These are phyloP conservation scores for Sordaria brevicollis DNA, from an alignment of 495 filamentous ascomycete species.

Conservation along the genomic window DNA sequence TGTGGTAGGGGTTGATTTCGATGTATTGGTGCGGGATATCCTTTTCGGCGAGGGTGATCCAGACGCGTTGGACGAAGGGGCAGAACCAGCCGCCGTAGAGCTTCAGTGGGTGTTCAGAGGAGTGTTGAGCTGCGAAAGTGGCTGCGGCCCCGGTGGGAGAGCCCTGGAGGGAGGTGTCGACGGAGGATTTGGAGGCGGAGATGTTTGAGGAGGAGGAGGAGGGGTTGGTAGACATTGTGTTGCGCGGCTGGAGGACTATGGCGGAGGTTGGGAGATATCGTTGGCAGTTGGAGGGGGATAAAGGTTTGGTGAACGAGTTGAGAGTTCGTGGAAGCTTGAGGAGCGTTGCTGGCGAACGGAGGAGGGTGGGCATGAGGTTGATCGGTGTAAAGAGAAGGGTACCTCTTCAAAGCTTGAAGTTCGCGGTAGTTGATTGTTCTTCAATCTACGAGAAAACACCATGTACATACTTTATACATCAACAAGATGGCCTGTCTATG, in stretches of 20 bases:
- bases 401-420: not conserved
- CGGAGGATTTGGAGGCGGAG: not conserved
- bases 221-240: not conserved
- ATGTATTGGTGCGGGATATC: slow-evolving; percentile 62
- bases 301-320: not conserved
- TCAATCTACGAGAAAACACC: not conserved
- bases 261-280: not conserved
- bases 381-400: not conserved
- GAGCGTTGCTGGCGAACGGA: not conserved
- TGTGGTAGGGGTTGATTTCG: slow-evolving; percentile 64
- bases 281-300: not conserved
- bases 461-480: too few species aligned
- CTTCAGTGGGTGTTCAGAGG: slow-evolving; percentile 27
- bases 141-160: slow-evolving; percentile 23
- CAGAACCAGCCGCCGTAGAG: slow-evolving; percentile 44
- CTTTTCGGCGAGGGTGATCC: slow-evolving; percentile 61
- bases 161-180: slow-evolving; percentile 10
- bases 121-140: slow-evolving; percentile 22
- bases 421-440: not conserved
- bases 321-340: not conserved
- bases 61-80: slow-evolving; percentile 53
- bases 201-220: not conserved
- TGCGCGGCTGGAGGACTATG: not conserved
- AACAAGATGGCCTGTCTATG: not conserved
- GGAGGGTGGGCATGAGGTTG: not conserved